These are phyloP conservation scores for Pseudonitzschia multiseries DNA, from an alignment of 108 stramenopile genomes.

Conservation along the genomic window DNA sequence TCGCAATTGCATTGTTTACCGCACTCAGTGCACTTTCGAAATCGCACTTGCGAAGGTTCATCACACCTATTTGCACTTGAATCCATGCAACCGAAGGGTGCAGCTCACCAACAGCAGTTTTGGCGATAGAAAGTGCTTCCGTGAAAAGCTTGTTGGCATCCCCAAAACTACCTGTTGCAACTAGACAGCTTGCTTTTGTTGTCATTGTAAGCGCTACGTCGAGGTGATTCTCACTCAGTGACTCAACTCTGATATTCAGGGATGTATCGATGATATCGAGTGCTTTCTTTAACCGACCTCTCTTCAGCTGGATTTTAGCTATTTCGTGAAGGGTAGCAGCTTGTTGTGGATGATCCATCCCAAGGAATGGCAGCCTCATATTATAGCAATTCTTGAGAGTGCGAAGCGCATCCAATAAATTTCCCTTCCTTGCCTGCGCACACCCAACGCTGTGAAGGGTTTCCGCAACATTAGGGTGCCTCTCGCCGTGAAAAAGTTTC, in stretches of 20 bases:
- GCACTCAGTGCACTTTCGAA: conserved; percentile 52
- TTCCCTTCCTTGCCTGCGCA: conserved; percentile 55
- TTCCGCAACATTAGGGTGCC: conserved; percentile 64
- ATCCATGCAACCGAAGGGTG: conserved; percentile 42
- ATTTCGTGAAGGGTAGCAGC: conserved; percentile 65
- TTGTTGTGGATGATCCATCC: conserved; percentile 63
- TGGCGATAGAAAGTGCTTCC: conserved; percentile 36
- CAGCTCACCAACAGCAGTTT: conserved; percentile 30
- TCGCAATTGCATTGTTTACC: conserved; percentile 54
- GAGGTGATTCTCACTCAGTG: conserved; percentile 48
- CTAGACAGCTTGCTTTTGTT: conserved; percentile 44
- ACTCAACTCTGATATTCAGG: conserved; percentile 50
- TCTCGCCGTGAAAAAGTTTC: conserved; percentile 50
- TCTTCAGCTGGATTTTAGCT: conserved; percentile 55
- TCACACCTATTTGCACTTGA: conserved; percentile 51
- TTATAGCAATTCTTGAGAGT: conserved; percentile 63
- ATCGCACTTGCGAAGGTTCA: conserved; percentile 65
- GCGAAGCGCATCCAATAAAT: conserved; percentile 41
- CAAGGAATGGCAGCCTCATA: conserved; percentile 66
- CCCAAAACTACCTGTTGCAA: conserved; percentile 29
- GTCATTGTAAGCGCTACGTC: conserved; percentile 39
- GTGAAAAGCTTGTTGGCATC: conserved; percentile 33
- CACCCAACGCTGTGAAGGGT: conserved; percentile 61
- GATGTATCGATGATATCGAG: conserved; percentile 48
- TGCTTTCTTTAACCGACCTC: conserved; percentile 57